Evolutionary conservation across 305 asterid species (phyloP), one percentile per base, ranked within the genome.

Genomic region (Striga hermonthica): DNA sequence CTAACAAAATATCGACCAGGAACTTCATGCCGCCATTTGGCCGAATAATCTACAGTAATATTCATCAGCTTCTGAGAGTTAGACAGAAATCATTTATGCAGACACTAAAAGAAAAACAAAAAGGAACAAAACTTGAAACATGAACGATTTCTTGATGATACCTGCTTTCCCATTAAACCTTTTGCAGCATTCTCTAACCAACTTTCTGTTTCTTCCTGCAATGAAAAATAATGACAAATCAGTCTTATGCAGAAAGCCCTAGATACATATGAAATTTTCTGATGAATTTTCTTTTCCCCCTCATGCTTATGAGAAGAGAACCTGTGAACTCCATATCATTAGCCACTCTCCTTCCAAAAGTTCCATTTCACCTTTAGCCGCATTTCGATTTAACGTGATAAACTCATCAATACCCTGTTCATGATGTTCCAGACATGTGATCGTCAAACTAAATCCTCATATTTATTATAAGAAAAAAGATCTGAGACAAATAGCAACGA

Each of bases 151-250:
- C 50, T 61, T 65, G 28, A 63, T 44, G 56, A 37, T 53, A 84
- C 98, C 95, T 91, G 98, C 67, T 71, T 80, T 73, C 96, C 98
- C 95, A 91, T 84, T 50, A 89, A 83, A 66, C 98, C 96, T 63
- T 91, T 91, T n/a, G 88, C 84, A 43, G 98, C 96, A 80, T 91
- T 91, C 83, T 91, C 95, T 68, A 91, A 74, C 96, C 98, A 89
- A 72, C 98, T 91, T 74, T 91, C 95, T 0, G 98, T 91, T 75
- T 72, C 95, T 72, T 82, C 89, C 97, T 90, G 85, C 50, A 37
- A 15, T 36, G 7, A 39, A 28, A 7, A 49, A 11, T 6, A 11
- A 7, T 2, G 15, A 48, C 4, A 48, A 4, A 48, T 47, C 15
- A 10, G 22, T 13, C 14, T 4, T 48, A 48, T 2, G 3, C 14